Evolutionary conservation across 2,329 filamentous ascomycete species (phyloP), one percentile per base, ranked within the genome.

Genomic region (Scedosporium apiospermum): DNA sequence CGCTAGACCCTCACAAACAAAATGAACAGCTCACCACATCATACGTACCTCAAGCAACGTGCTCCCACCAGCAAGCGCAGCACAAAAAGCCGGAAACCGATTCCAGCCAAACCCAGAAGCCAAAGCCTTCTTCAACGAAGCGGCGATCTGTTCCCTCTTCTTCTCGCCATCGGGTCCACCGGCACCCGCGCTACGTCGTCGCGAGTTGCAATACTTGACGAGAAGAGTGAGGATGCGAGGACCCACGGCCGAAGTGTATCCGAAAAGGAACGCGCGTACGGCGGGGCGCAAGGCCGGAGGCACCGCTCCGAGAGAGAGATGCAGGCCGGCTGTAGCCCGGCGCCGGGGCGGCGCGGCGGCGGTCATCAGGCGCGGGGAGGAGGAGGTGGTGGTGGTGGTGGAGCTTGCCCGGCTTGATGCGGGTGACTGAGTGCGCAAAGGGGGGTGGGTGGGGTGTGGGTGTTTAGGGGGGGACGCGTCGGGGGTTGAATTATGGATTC

Each of bases 81-180:
- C 85, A 69, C 85, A 88, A 69, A 88, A 88, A 3, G 83, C 77
- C 53, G 85, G 83, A 68, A 88, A 88, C 7, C 84, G 77, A 64
- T 80, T 79, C 62, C 75, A 73, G 55, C 83, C 81, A 16, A 87
- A 72, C 2, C 82, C 83, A 6, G 77, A 77, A 49, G 72, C 73
- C 41, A 87, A 69, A 63, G 84, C 80, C 41, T 70, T 44, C 18
- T 60, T 57, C 6, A 64, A 18, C 4, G 55, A 51, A n/a, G 65
- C 46, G 6, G 46, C 57, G 10, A 65, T 6, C 16, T 26, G 60
- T 38, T 41, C 42, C 34, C 59, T 60, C 23, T 41, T 14, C 14
- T 57, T 38, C n/a, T 16, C 26, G 55, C 26, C 26, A 27, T 58
- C 46, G 27, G 16, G 51, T 41, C 57, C 67, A 69, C 23, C 69